Percentiles rank a stretch among this genome's conserved stretches.
Evolutionary conservation across 106 monocot genomes (phyloP).

Genomic region (Apostasia ramifera): DNA sequence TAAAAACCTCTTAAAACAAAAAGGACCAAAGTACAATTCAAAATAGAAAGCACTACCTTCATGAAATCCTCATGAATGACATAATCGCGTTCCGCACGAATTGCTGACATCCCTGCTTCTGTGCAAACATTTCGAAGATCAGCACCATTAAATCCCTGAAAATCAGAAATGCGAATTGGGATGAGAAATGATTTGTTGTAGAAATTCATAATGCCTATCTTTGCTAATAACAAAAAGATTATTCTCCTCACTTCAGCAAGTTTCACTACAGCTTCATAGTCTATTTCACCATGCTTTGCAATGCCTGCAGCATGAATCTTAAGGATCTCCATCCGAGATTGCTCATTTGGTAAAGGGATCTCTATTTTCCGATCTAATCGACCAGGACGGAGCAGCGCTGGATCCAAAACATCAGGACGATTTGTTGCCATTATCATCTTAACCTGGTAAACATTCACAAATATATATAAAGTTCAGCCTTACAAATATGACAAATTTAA

Average conservation of each 20-base stretch:
- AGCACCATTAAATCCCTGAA: conserved; percentile 77
- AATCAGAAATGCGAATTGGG: not conserved
- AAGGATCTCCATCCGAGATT: conserved; percentile 57
- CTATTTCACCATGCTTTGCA: conserved; percentile 62
- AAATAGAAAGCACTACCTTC: conserved; percentile 25
- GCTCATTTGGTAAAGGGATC: conserved; percentile 62
- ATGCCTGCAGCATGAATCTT: conserved; percentile 66
- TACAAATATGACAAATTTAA: not conserved
- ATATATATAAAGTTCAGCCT: not conserved
- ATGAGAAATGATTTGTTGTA: not conserved
- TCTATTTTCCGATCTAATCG: conserved; percentile 62
- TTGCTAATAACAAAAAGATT: not conserved
- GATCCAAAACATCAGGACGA: conserved; percentile 60
- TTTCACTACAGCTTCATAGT: conserved; percentile 54
- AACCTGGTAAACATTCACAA: conserved; percentile 17
- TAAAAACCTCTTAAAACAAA: too few species aligned
- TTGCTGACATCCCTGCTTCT: conserved; percentile 61
- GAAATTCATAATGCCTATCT: not conserved
- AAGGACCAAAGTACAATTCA: too few species aligned
- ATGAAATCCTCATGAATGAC: conserved; percentile 70
- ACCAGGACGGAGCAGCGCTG: conserved; percentile 59
- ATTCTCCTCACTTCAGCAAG: conserved; percentile 41
- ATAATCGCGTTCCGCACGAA: conserved; percentile 60
- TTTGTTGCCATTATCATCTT: conserved; percentile 79
- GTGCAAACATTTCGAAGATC: conserved; percentile 68